A percentile compares a stretch with the other conserved stretches of the same genome.
Evolutionary conservation across 192 early-diverging fungal genomes (phyloP).

Genomic region (Podila epicladia): DNA sequence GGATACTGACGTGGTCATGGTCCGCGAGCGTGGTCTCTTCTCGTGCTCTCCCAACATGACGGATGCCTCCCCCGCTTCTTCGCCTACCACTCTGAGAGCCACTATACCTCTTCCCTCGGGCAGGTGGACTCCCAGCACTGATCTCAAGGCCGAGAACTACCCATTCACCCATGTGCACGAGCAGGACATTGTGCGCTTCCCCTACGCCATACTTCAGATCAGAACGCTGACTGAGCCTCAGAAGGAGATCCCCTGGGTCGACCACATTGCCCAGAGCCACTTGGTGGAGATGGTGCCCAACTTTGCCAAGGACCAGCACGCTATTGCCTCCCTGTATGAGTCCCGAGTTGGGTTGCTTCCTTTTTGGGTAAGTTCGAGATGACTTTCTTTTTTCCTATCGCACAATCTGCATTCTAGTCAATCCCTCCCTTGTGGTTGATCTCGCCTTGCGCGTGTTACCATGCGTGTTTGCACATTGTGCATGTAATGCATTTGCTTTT

Average conservation of each 20-base stretch:
- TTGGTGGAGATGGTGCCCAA: conserved; percentile 64
- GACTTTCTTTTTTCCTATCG: neutral
- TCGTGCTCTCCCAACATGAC: conserved; percentile 4
- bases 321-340: conserved; percentile 53
- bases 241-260: conserved; percentile 84
- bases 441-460: too few relatives aligned
- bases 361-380: conserved; percentile 51
- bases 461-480: too few relatives aligned
- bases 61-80: neutral
- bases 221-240: conserved; percentile 33
- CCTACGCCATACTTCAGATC: conserved; percentile 47
- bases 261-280: conserved; percentile 73
- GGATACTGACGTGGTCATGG: conserved; percentile 58
- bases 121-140: conserved; percentile 50
- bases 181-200: conserved; percentile 43
- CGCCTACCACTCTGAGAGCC: neutral
- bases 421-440: too few relatives aligned
- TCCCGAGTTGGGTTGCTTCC: conserved; percentile 57
- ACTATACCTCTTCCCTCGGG: conserved; percentile 9
- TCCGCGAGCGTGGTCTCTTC: conserved; percentile 44
- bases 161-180: conserved; percentile 49
- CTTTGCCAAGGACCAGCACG: conserved; percentile 61
- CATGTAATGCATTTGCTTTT: neutral
- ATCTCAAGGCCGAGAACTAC: conserved; percentile 61
- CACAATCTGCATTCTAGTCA: too few relatives aligned